Evolutionary conservation across 768 basidiomycete genomes (phyloP), one percentile per base, ranked within the genome.

Genomic region (Thelephora ganbajun): DNA sequence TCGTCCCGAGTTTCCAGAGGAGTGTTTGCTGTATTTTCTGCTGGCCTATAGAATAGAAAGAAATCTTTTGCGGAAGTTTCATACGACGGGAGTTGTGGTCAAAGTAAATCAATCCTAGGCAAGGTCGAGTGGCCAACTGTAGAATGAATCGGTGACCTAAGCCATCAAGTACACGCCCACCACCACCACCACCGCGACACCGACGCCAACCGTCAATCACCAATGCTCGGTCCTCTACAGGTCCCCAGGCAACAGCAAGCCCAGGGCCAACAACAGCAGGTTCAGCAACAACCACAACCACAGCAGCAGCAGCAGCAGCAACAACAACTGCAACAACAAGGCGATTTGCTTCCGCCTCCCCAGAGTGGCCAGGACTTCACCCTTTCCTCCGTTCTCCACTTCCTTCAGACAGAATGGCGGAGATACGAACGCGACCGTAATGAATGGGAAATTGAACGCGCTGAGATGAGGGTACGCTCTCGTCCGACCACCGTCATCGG

Each of bases 391-490:
- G 92, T 98, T 50, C 74, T 99, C 52, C 96, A 99, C 69, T 99
- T 90, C 64, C 74, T 98, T 45, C 96, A 99, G 69, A 90, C 89
- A 18, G 96, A 99, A 71, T 97, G 93, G 90, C 75, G 96, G 52
- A 75, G 89, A 51, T 98, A 96, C 60, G 96, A 98, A 66, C 82
- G 93, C 63, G 96, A 99, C 69, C 76, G 94, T 59, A 99, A 99
- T 62, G 96, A 99, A 68, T 99, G 94, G 94, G 96, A 99, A 72
- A 99, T 99, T 58, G 96, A 98, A 67, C 74, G 96, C 56, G 96
- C 96, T 30, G 96, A 98, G 67, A 97, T 98, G 93, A 76, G 94
- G 74, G 91, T 92, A 54, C 58, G 87, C 78, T 37, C 52, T 49
- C 35, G 14, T 11, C 20, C 34, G n/a, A 9, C 37, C 26, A 6